Percentiles rank a stretch among this genome's conserved stretches.
Conservation (phyloP, 1,139 yeast species). For the Protomyces arabidopsidicola region DNA sequence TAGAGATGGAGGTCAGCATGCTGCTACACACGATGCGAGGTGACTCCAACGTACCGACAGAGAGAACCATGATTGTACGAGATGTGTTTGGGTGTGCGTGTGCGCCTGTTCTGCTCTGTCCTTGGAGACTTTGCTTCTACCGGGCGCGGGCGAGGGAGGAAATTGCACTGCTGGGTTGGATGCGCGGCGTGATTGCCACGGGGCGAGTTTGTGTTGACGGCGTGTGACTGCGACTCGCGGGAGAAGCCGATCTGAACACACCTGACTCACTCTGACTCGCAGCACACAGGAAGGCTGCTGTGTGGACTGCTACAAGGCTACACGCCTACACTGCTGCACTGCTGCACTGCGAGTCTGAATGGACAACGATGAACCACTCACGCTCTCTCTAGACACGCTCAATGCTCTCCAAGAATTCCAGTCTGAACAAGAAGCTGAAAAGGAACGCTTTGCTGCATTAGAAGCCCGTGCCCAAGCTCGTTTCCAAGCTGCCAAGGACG, state of each 20-base stretch:
- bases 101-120: neutral
- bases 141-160: too few relatives aligned
- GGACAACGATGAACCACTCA: neutral
- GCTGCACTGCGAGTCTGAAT: neutral
- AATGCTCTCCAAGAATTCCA: conserved; percentile 14
- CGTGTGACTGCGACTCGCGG: neutral
- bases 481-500: conserved; percentile 40
- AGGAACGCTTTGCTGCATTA: conserved; percentile 48
- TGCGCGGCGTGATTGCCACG: too few relatives aligned
- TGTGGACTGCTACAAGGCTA: too few relatives aligned
- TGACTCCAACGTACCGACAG: neutral
- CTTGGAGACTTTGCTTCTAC: neutral
- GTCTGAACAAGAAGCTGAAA: conserved; percentile 13
- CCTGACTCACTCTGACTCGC: neutral
- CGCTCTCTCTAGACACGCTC: conserved; percentile 1
- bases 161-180: neutral
- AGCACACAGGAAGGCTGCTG: too few relatives aligned
- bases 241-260: neutral
- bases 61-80: neutral
- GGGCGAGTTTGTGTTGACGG: neutral
- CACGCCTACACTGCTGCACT: too few relatives aligned
- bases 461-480: conserved; percentile 56
- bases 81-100: neutral
- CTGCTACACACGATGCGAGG: neutral
- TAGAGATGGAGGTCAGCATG: conserved; percentile 26